Evolutionary conservation across 2,329 filamentous ascomycete genomes (phyloP).

Genomic region (Chaetomium sp.): DNA sequence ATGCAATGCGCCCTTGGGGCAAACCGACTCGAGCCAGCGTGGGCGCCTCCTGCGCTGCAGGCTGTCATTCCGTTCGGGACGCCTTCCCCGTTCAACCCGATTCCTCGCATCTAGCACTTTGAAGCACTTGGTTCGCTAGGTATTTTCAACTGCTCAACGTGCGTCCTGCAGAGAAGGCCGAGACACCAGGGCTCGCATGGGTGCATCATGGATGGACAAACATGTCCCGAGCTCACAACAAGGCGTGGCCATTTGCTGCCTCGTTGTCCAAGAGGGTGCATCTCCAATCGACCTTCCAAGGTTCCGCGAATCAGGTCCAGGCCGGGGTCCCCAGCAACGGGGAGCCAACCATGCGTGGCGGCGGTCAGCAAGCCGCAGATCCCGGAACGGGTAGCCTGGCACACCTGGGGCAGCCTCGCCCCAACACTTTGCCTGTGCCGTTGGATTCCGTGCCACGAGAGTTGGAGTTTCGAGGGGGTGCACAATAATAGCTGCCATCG

Average conservation of each 20-base stretch:
- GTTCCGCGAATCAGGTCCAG: constrained; percentile 24
- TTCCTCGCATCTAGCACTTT: not conserved
- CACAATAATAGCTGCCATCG: not conserved
- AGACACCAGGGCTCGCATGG: not conserved
- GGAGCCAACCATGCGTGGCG: constrained; percentile 25
- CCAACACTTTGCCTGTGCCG: constrained; percentile 16
- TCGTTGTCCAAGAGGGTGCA: constrained; percentile 19
- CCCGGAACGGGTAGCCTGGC: constrained; percentile 7
- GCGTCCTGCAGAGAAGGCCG: not conserved
- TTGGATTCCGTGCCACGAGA: not conserved
- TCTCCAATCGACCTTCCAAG: constrained; percentile 24
- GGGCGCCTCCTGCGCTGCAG: not conserved
- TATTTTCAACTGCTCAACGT: not conserved
- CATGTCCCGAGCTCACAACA: not conserved
- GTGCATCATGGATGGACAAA: not conserved
- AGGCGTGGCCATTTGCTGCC: constrained; percentile 17
- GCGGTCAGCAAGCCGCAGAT: constrained; percentile 26
- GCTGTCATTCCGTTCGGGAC: not conserved
- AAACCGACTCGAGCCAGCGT: not conserved
- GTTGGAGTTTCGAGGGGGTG: not conserved
- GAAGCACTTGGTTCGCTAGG: too few relatives aligned
- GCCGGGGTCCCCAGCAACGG: constrained; percentile 7
- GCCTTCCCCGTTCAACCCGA: not conserved
- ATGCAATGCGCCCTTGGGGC: not conserved
- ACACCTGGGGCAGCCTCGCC: constrained; percentile 15